Evolutionary conservation across 2,329 filamentous ascomycete species (phyloP), one percentile per base, ranked within the genome.

Genomic region (Xylaria polymorpha): DNA sequence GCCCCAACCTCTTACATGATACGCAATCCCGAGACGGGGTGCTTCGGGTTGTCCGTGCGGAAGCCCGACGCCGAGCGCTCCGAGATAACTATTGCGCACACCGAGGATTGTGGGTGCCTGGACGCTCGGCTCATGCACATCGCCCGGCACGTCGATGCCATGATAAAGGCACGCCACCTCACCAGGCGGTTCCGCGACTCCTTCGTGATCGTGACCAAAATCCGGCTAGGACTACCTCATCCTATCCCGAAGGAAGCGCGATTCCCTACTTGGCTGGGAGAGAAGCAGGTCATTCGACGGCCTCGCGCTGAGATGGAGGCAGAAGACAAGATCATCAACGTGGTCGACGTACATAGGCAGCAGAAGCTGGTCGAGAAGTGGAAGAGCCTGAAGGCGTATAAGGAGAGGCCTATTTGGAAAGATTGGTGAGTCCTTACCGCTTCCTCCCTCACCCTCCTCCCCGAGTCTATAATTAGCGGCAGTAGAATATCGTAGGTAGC

Each of bases 121-220:
- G 73, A 73, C 22, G 64, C 70, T n/a, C 66, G 66, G 18, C 59
- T 76, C 15, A 18, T 43, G 29, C 62, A 71, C 14, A 46, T 76
- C 20, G 62, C 51, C 20, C 39, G 67, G 35, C 73, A 75, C 39
- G 73, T 62, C 2, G 60, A 70, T 2, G 7, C 32, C 0, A 46
- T 58, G 3, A 67, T 71, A 6, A 67, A 60, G 25, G 15, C 18
- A 0, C 22, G 62, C 4, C 43, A 7, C 14, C 58, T 76, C 14
- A 64, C 51, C 29, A 43, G 59, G 9, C 57, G 56, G 4, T 68
- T 67, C 18, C 70, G 70, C 6, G 71, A 73, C 39, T 65, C 73
- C 56, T 68, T 76, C 10, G 69, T 72, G 9, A 69, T 75, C 12
- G 70, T 64, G 1, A 59, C 68, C 6, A 75, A 75, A 70, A 68